phyloP scores from a whole-genome alignment of 805 yeast genomes.

The Candida broadrunensis region DNA sequence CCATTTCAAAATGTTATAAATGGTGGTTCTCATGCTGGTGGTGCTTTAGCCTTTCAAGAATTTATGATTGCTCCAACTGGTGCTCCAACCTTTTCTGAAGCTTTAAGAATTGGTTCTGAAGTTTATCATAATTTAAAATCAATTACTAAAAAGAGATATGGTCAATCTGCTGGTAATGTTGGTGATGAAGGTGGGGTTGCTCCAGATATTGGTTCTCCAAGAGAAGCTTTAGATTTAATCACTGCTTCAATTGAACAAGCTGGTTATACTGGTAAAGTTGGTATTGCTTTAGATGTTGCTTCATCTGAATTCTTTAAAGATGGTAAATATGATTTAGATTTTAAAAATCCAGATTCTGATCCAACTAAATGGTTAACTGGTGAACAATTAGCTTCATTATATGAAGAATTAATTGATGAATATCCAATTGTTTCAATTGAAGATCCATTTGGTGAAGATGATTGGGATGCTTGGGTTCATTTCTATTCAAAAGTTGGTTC shows the following conservation, averaged over 20 bases:
- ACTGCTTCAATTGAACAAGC: conserved; percentile 85
- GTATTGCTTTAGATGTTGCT: conserved; percentile 94
- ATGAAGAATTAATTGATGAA: conserved; percentile 73
- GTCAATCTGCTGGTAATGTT: conserved; percentile 98
- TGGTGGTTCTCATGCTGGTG: conserved; percentile 99
- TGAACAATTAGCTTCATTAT: conserved; percentile 79
- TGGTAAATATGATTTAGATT: conserved; percentile 96
- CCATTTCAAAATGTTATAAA: conserved; percentile 98
- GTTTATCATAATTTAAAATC: conserved; percentile 96
- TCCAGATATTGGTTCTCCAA: conserved; percentile 92
- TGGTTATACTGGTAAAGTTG: conserved; percentile 91
- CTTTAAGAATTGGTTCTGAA: conserved; percentile 94
- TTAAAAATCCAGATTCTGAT: conserved; percentile 96
- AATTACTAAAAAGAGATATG: conserved; percentile 91
- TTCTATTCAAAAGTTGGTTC: conserved; percentile 69
- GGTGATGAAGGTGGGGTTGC: conserved; percentile 99
- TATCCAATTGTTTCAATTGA: conserved; percentile 98
- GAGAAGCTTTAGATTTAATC: conserved; percentile 95
- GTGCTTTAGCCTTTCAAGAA: conserved; percentile 98
- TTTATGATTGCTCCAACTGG: conserved; percentile 98
- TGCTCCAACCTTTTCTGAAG: conserved; percentile 90
- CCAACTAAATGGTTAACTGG: conserved; percentile 88
- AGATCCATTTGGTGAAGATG: conserved; percentile 99
- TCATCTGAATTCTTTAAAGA: conserved; percentile 97
- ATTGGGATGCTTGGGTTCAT: conserved; percentile 97